Evolutionary conservation across 2,329 filamentous ascomycete species (phyloP).

Genomic region (Alternaria incomplexa): DNA sequence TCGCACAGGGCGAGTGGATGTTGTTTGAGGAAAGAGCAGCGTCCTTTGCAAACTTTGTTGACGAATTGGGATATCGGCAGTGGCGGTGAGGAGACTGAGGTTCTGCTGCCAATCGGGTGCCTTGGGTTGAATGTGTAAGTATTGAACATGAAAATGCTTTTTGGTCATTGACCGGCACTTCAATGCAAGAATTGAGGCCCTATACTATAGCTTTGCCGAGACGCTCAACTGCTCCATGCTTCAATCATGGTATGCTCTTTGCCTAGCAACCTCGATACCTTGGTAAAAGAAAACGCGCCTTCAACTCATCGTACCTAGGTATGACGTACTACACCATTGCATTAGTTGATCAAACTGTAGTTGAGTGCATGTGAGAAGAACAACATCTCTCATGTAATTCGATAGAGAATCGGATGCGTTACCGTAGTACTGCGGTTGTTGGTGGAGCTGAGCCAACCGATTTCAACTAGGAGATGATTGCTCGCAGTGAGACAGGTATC

Average conservation of each 20-base stretch:
- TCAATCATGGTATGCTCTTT: background rate
- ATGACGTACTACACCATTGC: background rate
- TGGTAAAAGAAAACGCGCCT: background rate
- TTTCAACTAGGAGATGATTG: background rate
- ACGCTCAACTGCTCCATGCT: background rate
- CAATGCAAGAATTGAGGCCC: background rate
- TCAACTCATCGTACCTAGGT: background rate
- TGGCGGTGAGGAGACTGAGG: background rate
- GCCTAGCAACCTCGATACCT: background rate
- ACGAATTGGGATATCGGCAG: background rate
- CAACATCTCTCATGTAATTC: background rate
- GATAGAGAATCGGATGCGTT: background rate
- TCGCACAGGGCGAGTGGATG: background rate
- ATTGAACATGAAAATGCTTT: background rate
- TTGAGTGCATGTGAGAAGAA: background rate
- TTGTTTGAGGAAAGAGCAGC: background rate
- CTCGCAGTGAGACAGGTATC: background rate
- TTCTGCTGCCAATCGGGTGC: background rate
- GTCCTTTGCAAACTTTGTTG: background rate
- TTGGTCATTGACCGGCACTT: background rate
- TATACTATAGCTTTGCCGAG: background rate
- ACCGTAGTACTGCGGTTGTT: background rate
- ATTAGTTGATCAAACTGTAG: background rate
- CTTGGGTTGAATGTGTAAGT: background rate
- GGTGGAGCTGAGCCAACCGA: background rate